phyloP scores from a whole-genome alignment of 2,329 filamentous ascomycete genomes.

The Botrytis hyacinthi region DNA sequence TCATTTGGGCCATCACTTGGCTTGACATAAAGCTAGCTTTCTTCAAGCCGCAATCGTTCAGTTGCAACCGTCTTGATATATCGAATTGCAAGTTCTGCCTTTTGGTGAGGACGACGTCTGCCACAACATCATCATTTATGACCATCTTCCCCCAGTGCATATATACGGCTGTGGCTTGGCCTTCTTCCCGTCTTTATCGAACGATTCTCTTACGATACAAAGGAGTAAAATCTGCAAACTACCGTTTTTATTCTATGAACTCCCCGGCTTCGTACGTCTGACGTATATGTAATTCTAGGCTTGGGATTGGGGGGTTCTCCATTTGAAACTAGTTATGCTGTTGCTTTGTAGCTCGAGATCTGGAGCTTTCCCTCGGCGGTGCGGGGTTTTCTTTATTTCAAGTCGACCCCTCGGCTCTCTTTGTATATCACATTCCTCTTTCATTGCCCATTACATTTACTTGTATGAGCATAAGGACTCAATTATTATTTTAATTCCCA shows the following conservation, averaged over 20 bases:
- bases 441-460: background rate
- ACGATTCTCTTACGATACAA: background rate
- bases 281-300: background rate
- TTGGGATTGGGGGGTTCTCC: background rate
- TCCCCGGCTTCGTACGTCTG: background rate
- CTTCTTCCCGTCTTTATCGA: background rate
- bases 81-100: background rate
- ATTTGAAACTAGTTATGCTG: background rate
- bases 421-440: background rate
- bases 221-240: background rate
- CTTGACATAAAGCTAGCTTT: background rate
- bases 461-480: background rate
- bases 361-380: background rate
- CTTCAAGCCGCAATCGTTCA: background rate
- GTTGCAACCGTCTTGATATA: background rate
- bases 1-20: background rate
- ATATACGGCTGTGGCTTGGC: background rate
- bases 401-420: background rate
- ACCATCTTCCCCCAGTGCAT: background rate
- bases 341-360: conserved; percentile 4
- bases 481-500: background rate
- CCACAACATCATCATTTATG: background rate
- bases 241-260: background rate
- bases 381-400: conserved; percentile 2
- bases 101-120: background rate